A percentile compares a stretch with the other conserved stretches of the same genome.
Conservation (phyloP, 23 red algal genomes). For the Gracilaria caudata region DNA sequence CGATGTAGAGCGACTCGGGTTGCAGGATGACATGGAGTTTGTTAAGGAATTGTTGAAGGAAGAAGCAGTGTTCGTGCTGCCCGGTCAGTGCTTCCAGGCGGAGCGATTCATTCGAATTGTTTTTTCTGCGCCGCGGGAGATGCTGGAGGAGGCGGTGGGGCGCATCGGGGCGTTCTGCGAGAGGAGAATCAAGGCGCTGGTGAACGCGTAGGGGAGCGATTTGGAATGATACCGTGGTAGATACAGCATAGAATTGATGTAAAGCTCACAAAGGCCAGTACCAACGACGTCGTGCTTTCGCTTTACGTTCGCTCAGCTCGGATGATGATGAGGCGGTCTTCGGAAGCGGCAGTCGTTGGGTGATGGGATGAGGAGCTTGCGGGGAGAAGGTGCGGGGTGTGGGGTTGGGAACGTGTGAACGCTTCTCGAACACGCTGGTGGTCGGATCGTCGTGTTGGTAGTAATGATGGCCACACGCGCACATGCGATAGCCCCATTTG, state of each 20-base stretch:
- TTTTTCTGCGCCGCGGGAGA: slow-evolving; percentile 65
- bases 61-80: slow-evolving; percentile 90
- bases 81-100: slow-evolving; percentile 95
- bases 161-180: slow-evolving; percentile 87
- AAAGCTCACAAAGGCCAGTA: slow-evolving; percentile 53
- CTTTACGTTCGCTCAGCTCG: not conserved
- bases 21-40: slow-evolving; percentile 81
- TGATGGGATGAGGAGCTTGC: not conserved
- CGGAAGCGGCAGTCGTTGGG: not conserved
- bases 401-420: not conserved
- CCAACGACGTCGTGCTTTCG: slow-evolving; percentile 9
- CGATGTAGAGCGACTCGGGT: slow-evolving; percentile 55
- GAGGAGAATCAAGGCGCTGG: not conserved
- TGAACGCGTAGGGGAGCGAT: not conserved
- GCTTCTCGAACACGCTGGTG: not conserved
- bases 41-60: slow-evolving; percentile 68
- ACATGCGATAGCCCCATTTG: slow-evolving; percentile 63
- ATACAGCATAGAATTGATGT: no score
- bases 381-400: not conserved
- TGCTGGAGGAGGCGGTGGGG: slow-evolving; percentile 75
- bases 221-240: no score
- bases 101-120: slow-evolving; percentile 83
- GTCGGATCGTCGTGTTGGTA: slow-evolving; percentile 39
- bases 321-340: not conserved
- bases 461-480: slow-evolving; percentile 66